These are phyloP conservation scores for Citrus inodora DNA, from an alignment of 345 rosid genomes.

Conservation along the genomic window DNA sequence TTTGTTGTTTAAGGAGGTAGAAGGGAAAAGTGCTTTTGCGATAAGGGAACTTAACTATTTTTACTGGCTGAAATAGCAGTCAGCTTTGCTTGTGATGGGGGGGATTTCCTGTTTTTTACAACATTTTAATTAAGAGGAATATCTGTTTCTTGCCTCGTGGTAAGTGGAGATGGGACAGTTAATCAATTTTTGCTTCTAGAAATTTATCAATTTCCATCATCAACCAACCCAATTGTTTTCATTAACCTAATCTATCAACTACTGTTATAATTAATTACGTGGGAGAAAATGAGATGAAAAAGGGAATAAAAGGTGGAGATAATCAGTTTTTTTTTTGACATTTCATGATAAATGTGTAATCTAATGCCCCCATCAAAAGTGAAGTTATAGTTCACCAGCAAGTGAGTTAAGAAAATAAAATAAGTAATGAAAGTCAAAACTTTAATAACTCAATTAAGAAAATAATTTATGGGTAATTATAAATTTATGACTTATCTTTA, in stretches of 20 bases:
- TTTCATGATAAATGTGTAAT: neutral
- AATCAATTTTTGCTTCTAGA: conserved; percentile 8
- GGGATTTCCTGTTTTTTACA: neutral
- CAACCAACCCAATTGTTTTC: conserved; percentile 37
- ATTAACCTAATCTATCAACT: conserved; percentile 38
- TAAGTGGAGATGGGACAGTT: conserved; percentile 22
- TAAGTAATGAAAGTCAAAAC: neutral
- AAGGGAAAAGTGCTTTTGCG: too few relatives aligned
- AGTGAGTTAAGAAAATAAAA: neutral
- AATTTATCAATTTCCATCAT: neutral
- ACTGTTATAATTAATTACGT: conserved; percentile 8
- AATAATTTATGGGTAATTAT: neutral
- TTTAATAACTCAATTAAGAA: neutral
- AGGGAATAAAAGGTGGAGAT: neutral
- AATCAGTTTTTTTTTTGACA: neutral
- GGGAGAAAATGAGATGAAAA: neutral
- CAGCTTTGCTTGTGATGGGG: neutral
- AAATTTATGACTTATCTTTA: neutral
- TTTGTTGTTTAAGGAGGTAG: too few relatives aligned
- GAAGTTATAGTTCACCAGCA: conserved; percentile 2
- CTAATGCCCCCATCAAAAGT: neutral
- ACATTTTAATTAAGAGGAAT: neutral
- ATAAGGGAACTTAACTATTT: too few relatives aligned
- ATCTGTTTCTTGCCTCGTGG: neutral
- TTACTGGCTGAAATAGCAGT: neutral